Conservation (phyloP, 2,329 filamentous ascomycete species). For the Moelleriella libera region DNA sequence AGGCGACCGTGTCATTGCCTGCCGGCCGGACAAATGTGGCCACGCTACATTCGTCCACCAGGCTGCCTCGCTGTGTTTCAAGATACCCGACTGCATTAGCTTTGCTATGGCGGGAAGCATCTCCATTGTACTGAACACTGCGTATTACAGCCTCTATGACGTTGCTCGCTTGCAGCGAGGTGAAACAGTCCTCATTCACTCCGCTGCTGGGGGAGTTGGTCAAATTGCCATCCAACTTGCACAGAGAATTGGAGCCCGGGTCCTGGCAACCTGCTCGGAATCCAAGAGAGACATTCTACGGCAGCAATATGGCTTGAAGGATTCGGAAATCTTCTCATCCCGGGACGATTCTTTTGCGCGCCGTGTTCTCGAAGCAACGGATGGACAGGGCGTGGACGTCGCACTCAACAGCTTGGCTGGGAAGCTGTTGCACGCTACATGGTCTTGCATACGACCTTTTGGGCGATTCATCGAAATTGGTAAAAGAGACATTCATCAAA, state of each 20-base stretch:
- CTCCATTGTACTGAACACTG: constrained; percentile 11
- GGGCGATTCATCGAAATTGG: constrained; percentile 15
- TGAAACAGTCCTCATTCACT: constrained; percentile 9
- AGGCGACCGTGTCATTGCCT: neutral
- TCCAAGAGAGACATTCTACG: constrained; percentile 13
- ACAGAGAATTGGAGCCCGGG: constrained; percentile 6
- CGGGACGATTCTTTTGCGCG: constrained; percentile 10
- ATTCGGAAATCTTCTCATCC: constrained; percentile 13
- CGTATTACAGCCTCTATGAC: constrained; percentile 9
- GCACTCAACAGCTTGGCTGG: constrained; percentile 15
- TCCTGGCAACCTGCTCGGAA: constrained; percentile 13
- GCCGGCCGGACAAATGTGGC: neutral
- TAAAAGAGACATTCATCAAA: constrained; percentile 16
- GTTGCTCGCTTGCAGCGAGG: constrained; percentile 11
- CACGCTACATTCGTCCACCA: neutral
- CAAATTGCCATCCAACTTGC: constrained; percentile 7
- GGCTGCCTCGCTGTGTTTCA: neutral
- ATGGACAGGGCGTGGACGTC: constrained; percentile 11
- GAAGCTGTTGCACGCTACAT: neutral
- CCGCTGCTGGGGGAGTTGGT: constrained; percentile 9
- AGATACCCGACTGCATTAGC: neutral
- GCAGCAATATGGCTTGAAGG: constrained; percentile 11
- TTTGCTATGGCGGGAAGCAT: constrained; percentile 3
- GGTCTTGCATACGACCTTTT: neutral
- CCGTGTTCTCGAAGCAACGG: constrained; percentile 8